Conservation (phyloP, 768 basidiomycete species). For the Russula sp. region DNA sequence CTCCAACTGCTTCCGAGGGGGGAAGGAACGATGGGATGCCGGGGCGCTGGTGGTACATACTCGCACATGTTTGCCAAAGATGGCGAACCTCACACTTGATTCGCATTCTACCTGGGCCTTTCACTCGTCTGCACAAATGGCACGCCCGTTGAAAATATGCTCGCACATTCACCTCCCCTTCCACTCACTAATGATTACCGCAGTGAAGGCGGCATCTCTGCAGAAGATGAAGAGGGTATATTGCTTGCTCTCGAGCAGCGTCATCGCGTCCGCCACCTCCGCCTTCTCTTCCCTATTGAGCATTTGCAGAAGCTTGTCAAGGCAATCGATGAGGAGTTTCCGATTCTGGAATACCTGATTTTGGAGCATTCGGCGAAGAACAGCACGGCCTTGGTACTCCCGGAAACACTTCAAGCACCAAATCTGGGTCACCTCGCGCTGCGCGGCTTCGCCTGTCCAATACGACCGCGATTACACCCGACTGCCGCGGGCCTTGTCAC, state of each 20-base stretch:
- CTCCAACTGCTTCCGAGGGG: no score
- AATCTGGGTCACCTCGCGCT: not conserved
- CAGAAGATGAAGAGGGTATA: not conserved
- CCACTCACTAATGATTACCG: not conserved
- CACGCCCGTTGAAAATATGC: no score
- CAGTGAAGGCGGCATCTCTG: no score
- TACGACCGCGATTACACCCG: not conserved
- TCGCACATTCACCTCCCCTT: not conserved
- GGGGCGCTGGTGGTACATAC: no score
- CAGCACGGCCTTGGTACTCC: not conserved
- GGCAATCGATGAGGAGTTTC: not conserved
- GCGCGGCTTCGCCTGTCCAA: not conserved
- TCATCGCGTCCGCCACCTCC: not conserved
- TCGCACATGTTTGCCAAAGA: no score
- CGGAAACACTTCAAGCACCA: not conserved
- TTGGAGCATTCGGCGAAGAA: fast-evolving
- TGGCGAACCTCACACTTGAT: no score
- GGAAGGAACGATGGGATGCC: no score
- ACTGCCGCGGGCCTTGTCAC: not conserved
- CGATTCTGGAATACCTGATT: not conserved
- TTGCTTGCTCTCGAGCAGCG: not conserved
- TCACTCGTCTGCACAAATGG: no score
- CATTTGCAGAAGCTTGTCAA: not conserved
- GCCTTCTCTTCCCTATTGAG: not conserved
- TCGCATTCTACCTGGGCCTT: no score